phyloP scores from a whole-genome alignment of 306 rosid species.

The Medicago ruthenica region DNA sequence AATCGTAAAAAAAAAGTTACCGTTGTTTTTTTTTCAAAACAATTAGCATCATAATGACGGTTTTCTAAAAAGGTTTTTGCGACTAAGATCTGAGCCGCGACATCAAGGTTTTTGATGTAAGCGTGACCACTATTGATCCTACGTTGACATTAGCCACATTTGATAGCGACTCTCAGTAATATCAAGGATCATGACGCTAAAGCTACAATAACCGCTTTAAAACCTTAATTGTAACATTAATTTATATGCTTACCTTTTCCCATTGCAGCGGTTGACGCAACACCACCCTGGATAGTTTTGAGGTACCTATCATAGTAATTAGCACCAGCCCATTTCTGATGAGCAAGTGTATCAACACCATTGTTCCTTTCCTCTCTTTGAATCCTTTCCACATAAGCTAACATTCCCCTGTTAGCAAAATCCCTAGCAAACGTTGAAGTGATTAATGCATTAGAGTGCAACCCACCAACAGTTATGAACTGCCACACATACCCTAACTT shows the following conservation, averaged over 20 bases:
- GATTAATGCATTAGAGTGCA: slow-evolving; percentile 85
- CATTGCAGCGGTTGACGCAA: slow-evolving; percentile 95
- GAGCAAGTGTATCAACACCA: slow-evolving; percentile 95
- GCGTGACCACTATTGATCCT: neutral
- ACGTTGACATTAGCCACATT: neutral
- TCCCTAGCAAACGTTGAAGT: slow-evolving; percentile 80
- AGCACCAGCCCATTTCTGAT: slow-evolving; percentile 99
- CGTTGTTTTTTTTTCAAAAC: neutral
- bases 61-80: neutral
- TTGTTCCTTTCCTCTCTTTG: slow-evolving; percentile 95
- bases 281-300: slow-evolving; percentile 96
- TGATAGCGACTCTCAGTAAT: neutral
- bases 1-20: too few relatives aligned
- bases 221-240: neutral
- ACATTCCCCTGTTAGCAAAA: slow-evolving; percentile 82
- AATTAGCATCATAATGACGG: neutral
- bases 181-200: neutral
- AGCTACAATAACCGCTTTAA: too few relatives aligned
- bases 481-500: slow-evolving; percentile 91
- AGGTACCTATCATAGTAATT: slow-evolving; percentile 90
- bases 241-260: slow-evolving; percentile 72
- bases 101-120: neutral
- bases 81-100: neutral
- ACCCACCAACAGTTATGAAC: slow-evolving; percentile 87
- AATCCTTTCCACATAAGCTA: slow-evolving; percentile 92